Evolutionary conservation across 2,329 filamentous ascomycete genomes (phyloP).

Genomic region (Nothomitra cinnamomea): DNA sequence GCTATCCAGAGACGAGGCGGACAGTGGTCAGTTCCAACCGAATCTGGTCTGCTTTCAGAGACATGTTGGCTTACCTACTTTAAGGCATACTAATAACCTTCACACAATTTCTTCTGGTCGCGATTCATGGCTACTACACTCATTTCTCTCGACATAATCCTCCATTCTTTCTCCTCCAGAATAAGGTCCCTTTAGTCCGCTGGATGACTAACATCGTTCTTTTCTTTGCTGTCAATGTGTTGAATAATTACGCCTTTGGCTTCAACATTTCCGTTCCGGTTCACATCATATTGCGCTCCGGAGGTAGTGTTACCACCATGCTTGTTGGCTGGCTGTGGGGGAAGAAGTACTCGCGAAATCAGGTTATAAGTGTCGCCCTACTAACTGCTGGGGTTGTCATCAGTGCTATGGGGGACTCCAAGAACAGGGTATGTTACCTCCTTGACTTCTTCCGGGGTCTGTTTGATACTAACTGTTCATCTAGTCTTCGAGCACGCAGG

Average conservation of each 20-base stretch:
- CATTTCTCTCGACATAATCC: constrained; percentile 52
- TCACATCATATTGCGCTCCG: constrained; percentile 90
- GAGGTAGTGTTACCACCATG: constrained; percentile 92
- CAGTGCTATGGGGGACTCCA: constrained; percentile 76
- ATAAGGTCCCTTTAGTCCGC: constrained; percentile 64
- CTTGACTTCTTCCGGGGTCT: no score
- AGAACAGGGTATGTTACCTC: not conserved
- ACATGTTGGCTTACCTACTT: constrained; percentile 1
- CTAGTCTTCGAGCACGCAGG: constrained; percentile 13
- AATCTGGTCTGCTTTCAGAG: constrained; percentile 14
- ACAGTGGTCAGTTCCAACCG: constrained; percentile 43
- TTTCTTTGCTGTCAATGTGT: constrained; percentile 83
- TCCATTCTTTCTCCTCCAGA: constrained; percentile 57
- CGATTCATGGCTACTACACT: constrained; percentile 57
- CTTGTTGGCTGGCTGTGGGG: constrained; percentile 73
- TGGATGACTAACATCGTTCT: constrained; percentile 81
- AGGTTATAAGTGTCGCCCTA: constrained; percentile 65
- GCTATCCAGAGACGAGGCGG: constrained; percentile 52
- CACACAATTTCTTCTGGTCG: constrained; percentile 73
- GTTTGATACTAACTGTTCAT: not conserved
- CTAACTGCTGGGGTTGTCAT: constrained; percentile 75
- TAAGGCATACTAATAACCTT: constrained; percentile 73
- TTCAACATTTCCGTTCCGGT: constrained; percentile 93
- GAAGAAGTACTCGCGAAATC: constrained; percentile 64
- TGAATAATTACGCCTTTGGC: constrained; percentile 96